A percentile compares a stretch with the other conserved stretches of the same genome.
These are phyloP conservation scores for Psilocybe mexicana DNA, from an alignment of 1,284 basidiomycete genomes.

Conservation along the genomic window DNA sequence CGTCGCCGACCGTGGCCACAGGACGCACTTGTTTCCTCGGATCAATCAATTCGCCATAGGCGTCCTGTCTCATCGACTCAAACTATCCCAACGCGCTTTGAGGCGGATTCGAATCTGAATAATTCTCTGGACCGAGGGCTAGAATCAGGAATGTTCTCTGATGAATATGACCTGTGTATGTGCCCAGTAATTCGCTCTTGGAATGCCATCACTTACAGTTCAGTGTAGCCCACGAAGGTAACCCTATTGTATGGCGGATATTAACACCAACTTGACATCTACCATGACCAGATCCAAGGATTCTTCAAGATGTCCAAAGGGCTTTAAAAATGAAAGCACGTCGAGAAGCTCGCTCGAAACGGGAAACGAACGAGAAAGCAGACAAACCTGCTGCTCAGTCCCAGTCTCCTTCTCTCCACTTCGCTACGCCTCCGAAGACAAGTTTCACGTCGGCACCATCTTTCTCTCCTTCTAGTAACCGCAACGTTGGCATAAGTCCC, in stretches of 20 bases:
- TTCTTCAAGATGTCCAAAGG: slow-evolving; percentile 74
- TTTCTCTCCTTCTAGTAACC: slow-evolving; percentile 12
- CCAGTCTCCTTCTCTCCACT: slow-evolving; percentile 32
- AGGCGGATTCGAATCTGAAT: neutral
- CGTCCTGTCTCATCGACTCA: slow-evolving; percentile 19
- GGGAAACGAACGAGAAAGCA: slow-evolving; percentile 27
- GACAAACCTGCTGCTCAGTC: slow-evolving; percentile 22
- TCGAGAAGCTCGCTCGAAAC: slow-evolving; percentile 62
- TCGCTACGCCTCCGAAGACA: slow-evolving; percentile 30
- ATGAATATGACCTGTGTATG: slow-evolving; percentile 76
- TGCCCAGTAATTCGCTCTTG: slow-evolving; percentile 16
- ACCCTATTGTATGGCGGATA: slow-evolving; percentile 43
- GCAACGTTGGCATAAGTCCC: slow-evolving; percentile 29
- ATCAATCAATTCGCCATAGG: slow-evolving; percentile 18
- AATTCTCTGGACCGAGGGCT: slow-evolving; percentile 12
- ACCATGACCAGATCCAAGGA: slow-evolving; percentile 55
- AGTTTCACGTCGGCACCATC: slow-evolving; percentile 27
- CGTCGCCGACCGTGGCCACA: slow-evolving; percentile 29
- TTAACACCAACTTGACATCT: neutral
- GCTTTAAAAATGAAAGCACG: slow-evolving; percentile 69
- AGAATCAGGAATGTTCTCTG: slow-evolving; percentile 32
- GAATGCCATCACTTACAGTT: neutral
- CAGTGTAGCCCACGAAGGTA: slow-evolving; percentile 65
- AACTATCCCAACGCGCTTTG: slow-evolving; percentile 3
- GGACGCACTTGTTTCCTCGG: slow-evolving; percentile 21